phyloP scores from a whole-genome alignment of 345 rosid genomes.

The Iberis pinnata region DNA sequence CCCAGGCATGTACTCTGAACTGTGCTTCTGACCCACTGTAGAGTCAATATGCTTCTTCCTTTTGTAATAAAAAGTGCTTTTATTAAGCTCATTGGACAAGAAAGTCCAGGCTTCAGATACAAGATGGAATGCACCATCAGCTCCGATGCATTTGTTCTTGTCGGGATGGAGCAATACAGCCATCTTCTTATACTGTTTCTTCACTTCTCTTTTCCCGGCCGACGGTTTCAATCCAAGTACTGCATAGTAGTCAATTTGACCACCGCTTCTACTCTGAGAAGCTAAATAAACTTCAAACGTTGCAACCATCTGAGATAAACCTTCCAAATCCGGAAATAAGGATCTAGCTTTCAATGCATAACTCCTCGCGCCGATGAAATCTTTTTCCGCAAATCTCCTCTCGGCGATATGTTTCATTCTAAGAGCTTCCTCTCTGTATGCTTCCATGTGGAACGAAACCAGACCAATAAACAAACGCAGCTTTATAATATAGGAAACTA shows the following conservation, averaged over 20 bases:
- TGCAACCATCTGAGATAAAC: slow-evolving; percentile 88
- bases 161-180: slow-evolving; percentile 94
- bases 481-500: slow-evolving; percentile 30
- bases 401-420: slow-evolving; percentile 80
- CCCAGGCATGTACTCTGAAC: slow-evolving; percentile 45
- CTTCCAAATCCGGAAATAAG: slow-evolving; percentile 73
- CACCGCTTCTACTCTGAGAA: slow-evolving; percentile 57
- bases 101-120: slow-evolving; percentile 89
- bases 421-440: slow-evolving; percentile 68
- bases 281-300: slow-evolving; percentile 87
- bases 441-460: slow-evolving; percentile 50
- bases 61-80: slow-evolving; percentile 54
- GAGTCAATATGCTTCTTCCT: slow-evolving; percentile 59
- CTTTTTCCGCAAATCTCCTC: slow-evolving; percentile 71
- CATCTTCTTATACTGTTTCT: slow-evolving; percentile 86
- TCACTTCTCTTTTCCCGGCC: slow-evolving; percentile 73
- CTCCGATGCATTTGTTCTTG: slow-evolving; percentile 68
- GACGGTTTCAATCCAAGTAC: slow-evolving; percentile 90
- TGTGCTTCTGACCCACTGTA: slow-evolving; percentile 30
- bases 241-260: slow-evolving; percentile 69
- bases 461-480: slow-evolving; percentile 28
- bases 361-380: slow-evolving; percentile 66
- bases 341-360: slow-evolving; percentile 76
- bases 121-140: slow-evolving; percentile 95
- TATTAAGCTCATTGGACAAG: slow-evolving; percentile 60